Evolutionary conservation across 768 basidiomycete genomes (phyloP), one percentile per base, ranked within the genome.

Genomic region (Leucogyrophana mollusca): DNA sequence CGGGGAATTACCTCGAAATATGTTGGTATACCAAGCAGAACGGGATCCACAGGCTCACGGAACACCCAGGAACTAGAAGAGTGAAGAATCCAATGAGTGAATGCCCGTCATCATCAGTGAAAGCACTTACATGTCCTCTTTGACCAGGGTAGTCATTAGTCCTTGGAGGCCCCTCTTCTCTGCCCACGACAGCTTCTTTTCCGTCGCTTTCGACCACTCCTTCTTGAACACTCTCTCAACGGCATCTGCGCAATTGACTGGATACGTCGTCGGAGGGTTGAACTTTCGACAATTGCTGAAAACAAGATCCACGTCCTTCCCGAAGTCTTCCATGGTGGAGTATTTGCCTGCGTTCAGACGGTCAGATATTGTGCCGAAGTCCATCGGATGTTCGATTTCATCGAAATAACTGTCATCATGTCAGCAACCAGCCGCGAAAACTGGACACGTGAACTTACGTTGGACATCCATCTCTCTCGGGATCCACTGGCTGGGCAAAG

Each of bases 301-400:
- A 38, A 96, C 79, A 4, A 94, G 79, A 43, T 89, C 83, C 42
- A 90, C 71, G 56, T 97, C 94, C 51, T 75, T 76, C 46, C 76
- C 81, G 50, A 98, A 86, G 0, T 84, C 81, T 42, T 88, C 91
- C 85, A 94, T 90, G 2, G 79, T 85, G 10, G 69, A 54, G 62
- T 98, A 99, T 56, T 78, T 72, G 40, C 75, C 79, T 42, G 78
- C 70, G 32, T 76, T 73, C 49, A 96, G 69, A 58, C 89, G 91
- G 32, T 73, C 69, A 11, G 64, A 64, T 54, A 96, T 88, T 2
- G 94, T 95, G 8, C 80, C 81, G 43, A 97, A 83, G 67, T 97
- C 94, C 95, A 97, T 97, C 5, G 95, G 95, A 53, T 87, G 70
- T 49, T 79, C 68, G 59, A 98, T 95, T 67, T 97, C 95, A 4